Conservation (phyloP, 176 grass and related monocot species). For the Leersia perrieri region DNA sequence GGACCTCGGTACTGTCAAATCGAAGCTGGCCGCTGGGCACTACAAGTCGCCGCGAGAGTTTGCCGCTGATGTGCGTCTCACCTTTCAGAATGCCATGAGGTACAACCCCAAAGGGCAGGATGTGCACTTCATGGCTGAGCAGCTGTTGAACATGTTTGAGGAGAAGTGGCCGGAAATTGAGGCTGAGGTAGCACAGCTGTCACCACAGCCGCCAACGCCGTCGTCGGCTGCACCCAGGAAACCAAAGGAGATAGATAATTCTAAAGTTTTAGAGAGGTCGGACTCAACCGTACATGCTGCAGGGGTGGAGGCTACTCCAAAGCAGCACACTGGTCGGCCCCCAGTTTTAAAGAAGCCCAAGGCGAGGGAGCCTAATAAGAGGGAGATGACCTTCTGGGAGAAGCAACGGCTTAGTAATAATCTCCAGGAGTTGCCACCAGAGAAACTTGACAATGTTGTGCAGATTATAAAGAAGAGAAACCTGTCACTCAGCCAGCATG, state of each 20-base stretch:
- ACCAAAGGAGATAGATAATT: conserved; percentile 46
- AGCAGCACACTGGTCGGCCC: conserved; percentile 41
- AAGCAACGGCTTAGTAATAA: conserved; percentile 50
- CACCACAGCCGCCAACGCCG: conserved; percentile 46
- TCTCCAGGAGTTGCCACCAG: conserved; percentile 53
- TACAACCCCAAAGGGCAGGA: conserved; percentile 82
- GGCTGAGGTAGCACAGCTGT: conserved; percentile 48
- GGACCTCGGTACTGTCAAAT: conserved; percentile 83
- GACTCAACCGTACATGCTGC: conserved; percentile 58
- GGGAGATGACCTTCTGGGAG: conserved; percentile 86
- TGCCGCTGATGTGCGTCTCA: conserved; percentile 62
- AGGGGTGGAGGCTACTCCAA: conserved; percentile 42
- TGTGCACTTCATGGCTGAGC: conserved; percentile 70
- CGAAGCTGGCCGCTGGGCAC: conserved; percentile 46
- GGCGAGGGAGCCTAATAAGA: conserved; percentile 78
- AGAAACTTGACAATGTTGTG: conserved; percentile 81
- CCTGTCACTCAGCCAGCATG: conserved; percentile 64
- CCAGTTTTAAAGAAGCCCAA: conserved; percentile 77
- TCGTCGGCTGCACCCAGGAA: conserved; percentile 54
- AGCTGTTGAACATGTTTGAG: conserved; percentile 63
- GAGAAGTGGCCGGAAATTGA: conserved; percentile 64
- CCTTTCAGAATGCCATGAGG: conserved; percentile 84
- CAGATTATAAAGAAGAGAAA: conserved; percentile 88
- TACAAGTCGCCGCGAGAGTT: conserved; percentile 68
- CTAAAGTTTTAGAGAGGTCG: conserved; percentile 61